phyloP scores from a whole-genome alignment of 306 rosid species.

The Sicyos edulis region DNA sequence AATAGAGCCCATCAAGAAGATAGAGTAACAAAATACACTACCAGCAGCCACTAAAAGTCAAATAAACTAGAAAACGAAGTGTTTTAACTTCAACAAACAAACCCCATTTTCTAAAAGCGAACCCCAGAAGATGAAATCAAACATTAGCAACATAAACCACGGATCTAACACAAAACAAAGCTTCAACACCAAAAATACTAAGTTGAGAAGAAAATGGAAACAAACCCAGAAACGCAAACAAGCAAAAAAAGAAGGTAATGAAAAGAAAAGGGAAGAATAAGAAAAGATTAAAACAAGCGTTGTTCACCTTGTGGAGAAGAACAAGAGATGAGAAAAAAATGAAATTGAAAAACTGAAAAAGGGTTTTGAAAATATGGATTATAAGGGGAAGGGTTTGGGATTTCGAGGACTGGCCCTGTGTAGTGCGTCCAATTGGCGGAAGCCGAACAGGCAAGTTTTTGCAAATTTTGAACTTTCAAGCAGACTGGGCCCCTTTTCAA shows the following conservation, averaged over 20 bases:
- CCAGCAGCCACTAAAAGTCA: neutral
- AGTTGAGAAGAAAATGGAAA: neutral
- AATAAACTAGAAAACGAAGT: neutral
- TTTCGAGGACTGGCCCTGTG: constrained; percentile 5
- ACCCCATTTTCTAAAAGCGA: neutral
- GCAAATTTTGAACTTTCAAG: neutral
- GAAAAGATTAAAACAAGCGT: neutral
- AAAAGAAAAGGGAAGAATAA: neutral
- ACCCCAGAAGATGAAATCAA: neutral
- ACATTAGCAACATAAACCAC: neutral
- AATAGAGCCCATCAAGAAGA: neutral
- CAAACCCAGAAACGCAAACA: neutral
- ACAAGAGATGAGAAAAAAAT: neutral
- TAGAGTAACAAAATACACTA: neutral
- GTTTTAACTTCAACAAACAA: neutral
- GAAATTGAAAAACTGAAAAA: constrained; percentile 48
- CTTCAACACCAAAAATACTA: neutral
- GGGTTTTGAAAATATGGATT: too few species aligned
- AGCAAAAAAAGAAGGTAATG: neutral
- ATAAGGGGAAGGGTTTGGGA: neutral
- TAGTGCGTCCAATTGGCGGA: neutral
- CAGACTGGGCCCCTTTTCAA: neutral
- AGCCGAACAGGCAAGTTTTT: neutral
- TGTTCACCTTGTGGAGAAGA: neutral
- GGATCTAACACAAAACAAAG: neutral